Evolutionary conservation across 2,329 filamentous ascomycete species (phyloP).

Genomic region (Volutella citrinella): DNA sequence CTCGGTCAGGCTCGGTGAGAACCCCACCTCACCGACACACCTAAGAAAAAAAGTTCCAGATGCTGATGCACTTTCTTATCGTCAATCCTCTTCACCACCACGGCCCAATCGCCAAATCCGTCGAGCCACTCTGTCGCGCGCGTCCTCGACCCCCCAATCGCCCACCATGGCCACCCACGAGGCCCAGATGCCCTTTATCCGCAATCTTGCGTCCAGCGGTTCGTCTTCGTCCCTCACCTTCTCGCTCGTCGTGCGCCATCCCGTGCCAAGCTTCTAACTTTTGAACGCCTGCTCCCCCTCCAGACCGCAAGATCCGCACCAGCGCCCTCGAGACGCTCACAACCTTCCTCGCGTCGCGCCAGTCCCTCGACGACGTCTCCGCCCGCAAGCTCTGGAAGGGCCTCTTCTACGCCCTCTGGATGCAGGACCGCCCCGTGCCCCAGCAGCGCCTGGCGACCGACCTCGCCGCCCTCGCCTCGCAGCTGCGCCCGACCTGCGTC

Average conservation of each 20-base stretch:
- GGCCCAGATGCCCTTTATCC: conserved; percentile 69
- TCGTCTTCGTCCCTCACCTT: no score
- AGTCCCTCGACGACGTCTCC: conserved; percentile 63
- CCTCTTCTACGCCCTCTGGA: conserved; percentile 90
- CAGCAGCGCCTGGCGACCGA: conserved; percentile 81
- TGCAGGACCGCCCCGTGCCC: conserved; percentile 83
- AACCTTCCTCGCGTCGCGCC: conserved; percentile 67
- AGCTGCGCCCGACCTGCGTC: conserved; percentile 48
- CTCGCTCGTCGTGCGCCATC: background rate
- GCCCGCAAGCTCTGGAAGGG: conserved; percentile 91
- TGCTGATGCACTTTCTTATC: background rate
- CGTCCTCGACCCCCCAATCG: conserved; percentile 2
- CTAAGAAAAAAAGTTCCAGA: background rate
- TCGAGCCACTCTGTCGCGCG: background rate
- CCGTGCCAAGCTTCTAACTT: conserved; percentile 4
- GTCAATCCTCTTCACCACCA: background rate
- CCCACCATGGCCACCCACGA: conserved; percentile 30
- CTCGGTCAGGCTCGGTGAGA: background rate
- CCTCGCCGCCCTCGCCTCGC: conserved; percentile 64
- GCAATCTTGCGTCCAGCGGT: conserved; percentile 83
- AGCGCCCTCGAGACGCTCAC: conserved; percentile 74
- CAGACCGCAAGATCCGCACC: conserved; percentile 76
- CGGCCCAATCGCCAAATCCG: background rate
- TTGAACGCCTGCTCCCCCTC: no score
- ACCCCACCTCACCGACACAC: background rate